A percentile compares a stretch with the other conserved stretches of the same genome.
Conservation (phyloP, 202 grass and related monocot species). For the Panicum hallii region DNA sequence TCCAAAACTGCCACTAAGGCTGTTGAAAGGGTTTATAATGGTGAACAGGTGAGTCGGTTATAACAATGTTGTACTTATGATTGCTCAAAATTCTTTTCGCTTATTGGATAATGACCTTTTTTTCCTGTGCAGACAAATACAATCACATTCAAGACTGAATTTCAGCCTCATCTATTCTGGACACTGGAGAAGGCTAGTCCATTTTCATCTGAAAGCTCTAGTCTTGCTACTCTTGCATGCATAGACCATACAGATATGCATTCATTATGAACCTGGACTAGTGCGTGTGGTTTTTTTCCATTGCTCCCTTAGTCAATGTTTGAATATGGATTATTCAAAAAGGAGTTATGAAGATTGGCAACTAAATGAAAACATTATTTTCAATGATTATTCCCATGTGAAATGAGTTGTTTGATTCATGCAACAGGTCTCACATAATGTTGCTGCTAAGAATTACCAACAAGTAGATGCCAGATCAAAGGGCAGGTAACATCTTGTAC, state of each 20-base stretch:
- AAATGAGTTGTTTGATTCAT: constrained; percentile 37
- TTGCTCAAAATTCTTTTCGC: constrained; percentile 21
- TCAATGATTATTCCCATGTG: not conserved
- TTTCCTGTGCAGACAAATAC: constrained; percentile 49
- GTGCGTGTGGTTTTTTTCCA: not conserved
- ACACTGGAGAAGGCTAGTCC: constrained; percentile 65
- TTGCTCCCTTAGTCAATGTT: not conserved
- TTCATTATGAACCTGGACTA: not conserved
- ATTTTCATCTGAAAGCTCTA: constrained; percentile 19
- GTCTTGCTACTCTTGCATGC: constrained; percentile 2
- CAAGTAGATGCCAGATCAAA: constrained; percentile 74
- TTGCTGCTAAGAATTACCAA: constrained; percentile 65
- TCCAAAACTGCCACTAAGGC: constrained; percentile 56
- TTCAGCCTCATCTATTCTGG: constrained; percentile 81
- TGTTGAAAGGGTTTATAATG: constrained; percentile 67
- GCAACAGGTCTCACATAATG: constrained; percentile 72
- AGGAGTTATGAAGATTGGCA: not conserved
- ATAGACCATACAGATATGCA: not conserved
- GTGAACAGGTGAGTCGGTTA: constrained; percentile 65
- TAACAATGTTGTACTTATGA: not conserved
- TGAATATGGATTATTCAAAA: not conserved
- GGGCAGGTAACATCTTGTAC: constrained; percentile 58
- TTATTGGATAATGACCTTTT: constrained; percentile 21
- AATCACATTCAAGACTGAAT: constrained; percentile 72
- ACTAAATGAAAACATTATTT: constrained; percentile 18